Conservation (phyloP, 2,329 filamentous ascomycete species). For the Aschersonia sp. region DNA sequence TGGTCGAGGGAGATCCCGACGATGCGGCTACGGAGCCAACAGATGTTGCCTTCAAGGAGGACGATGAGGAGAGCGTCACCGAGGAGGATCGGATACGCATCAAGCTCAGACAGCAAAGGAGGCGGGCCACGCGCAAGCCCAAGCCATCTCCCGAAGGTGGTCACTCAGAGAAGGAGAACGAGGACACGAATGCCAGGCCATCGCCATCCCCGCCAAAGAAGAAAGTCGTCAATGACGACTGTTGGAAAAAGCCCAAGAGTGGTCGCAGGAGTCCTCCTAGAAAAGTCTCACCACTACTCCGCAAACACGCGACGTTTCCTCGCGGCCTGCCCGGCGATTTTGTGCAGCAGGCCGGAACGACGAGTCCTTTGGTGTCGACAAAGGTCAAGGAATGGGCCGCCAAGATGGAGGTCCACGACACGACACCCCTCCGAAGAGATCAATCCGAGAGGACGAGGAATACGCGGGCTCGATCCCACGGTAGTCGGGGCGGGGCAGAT, state of each 20-base stretch:
- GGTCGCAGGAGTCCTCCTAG: conserved; percentile 34
- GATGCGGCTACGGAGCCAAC: conserved; percentile 42
- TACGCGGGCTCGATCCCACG: conserved; percentile 11
- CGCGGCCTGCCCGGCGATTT: conserved; percentile 40
- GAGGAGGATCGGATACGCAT: conserved; percentile 46
- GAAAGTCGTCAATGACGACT: conserved; percentile 81
- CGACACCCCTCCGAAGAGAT: conserved; percentile 18
- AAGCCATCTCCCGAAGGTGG: conserved; percentile 11
- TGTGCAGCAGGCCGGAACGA: conserved; percentile 30
- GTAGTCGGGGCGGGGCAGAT: conserved; percentile 12
- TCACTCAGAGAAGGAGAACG: conserved; percentile 8
- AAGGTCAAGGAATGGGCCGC: conserved; percentile 50
- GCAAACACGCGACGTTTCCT: conserved; percentile 8
- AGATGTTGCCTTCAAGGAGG: conserved; percentile 44
- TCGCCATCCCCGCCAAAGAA: conserved; percentile 56
- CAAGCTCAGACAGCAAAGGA: conserved; percentile 32
- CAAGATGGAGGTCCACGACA: conserved; percentile 34
- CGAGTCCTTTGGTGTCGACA: conserved; percentile 38
- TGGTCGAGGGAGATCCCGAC: conserved; percentile 34
- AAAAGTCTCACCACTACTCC: conserved; percentile 22
- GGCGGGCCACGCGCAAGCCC: conserved; percentile 16
- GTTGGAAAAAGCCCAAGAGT: conserved; percentile 55
- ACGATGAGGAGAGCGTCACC: conserved; percentile 41
- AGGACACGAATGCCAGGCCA: conserved; percentile 16
- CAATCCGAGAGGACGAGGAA: conserved; percentile 20